phyloP scores from a whole-genome alignment of 164 flowering plant species.

The Hamamelis virginiana region DNA sequence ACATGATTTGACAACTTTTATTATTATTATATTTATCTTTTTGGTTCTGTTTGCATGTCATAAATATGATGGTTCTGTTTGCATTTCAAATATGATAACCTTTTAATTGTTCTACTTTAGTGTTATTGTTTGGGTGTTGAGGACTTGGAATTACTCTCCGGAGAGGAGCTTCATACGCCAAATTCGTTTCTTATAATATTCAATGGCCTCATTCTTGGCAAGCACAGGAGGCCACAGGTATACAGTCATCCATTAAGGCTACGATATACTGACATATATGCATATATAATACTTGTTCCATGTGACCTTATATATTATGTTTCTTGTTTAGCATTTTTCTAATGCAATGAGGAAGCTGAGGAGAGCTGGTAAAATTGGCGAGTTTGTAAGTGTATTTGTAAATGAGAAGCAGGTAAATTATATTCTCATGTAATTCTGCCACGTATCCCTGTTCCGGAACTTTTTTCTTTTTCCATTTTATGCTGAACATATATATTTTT shows the following conservation, averaged over 20 bases:
- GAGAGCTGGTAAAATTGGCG: conserved; percentile 87
- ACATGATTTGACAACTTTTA: too few species aligned
- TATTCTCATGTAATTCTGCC: background rate
- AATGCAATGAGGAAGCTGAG: conserved; percentile 73
- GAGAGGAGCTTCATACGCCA: conserved; percentile 82
- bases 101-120: conserved; percentile 28
- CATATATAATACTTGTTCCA: too few species aligned
- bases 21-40: background rate
- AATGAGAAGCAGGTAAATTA: conserved; percentile 81
- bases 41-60: background rate
- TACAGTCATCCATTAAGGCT: background rate
- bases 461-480: background rate
- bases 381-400: conserved; percentile 85
- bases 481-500: too few species aligned
- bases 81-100: background rate
- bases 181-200: conserved; percentile 75
- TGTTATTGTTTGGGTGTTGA: conserved; percentile 83
- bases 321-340: conserved; percentile 56
- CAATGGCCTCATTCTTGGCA: conserved; percentile 93
- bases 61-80: background rate
- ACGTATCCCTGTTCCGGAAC: background rate
- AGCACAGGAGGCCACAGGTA: conserved; percentile 85
- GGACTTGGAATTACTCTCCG: conserved; percentile 72
- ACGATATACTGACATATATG: too few species aligned
- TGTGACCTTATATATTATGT: background rate